phyloP scores from a whole-genome alignment of 495 filamentous ascomycete genomes.

The Tuber indicum region DNA sequence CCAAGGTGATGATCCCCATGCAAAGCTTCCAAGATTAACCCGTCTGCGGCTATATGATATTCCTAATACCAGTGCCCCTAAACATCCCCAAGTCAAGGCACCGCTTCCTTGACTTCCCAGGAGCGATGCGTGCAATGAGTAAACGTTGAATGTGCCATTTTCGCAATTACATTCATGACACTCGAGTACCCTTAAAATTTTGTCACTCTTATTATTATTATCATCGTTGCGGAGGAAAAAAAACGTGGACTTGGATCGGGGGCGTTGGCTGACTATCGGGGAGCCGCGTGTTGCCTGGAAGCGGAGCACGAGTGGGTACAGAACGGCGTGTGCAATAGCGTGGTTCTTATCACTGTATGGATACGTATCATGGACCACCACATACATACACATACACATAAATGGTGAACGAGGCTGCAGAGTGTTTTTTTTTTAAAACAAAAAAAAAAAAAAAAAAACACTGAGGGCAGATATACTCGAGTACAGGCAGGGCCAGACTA shows the following conservation, averaged over 20 bases:
- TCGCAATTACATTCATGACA: not conserved
- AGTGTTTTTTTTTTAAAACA: not conserved
- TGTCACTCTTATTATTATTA: not conserved
- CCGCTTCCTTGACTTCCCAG: not conserved
- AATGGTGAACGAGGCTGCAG: conserved; percentile 1
- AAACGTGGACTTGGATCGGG: not conserved
- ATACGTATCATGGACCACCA: conserved; percentile 1
- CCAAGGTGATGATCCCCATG: too few species aligned
- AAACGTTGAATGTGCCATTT: not conserved
- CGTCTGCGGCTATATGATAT: not conserved
- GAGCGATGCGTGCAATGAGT: not conserved
- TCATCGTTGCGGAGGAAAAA: not conserved
- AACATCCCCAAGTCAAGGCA: not conserved
- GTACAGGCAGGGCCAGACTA: not conserved
- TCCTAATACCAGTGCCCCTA: not conserved
- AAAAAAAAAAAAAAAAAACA: not conserved
- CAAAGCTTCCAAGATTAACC: too few species aligned
- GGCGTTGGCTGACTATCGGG: not conserved
- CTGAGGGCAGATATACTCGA: not conserved
- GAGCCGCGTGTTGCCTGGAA: not conserved
- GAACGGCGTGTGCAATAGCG: not conserved
- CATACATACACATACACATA: not conserved
- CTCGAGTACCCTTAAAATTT: too few species aligned
- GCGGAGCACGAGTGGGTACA: not conserved
- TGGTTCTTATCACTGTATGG: not conserved